Conservation (phyloP, 495 filamentous ascomycete genomes). For the Daldinia grandis region DNA sequence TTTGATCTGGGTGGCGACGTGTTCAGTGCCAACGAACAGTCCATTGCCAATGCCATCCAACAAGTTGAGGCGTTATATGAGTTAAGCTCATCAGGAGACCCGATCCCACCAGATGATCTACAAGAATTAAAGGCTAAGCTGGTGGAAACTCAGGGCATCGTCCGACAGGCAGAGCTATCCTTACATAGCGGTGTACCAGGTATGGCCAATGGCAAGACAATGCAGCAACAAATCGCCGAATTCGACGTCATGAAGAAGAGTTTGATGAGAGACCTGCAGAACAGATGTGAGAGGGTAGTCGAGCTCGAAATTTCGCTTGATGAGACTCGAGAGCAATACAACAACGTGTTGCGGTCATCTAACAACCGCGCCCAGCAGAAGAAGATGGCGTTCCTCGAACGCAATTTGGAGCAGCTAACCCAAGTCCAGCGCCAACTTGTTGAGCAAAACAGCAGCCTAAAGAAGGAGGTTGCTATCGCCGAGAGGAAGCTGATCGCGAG, state of each 20-base stretch:
- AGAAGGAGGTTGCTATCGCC: constrained; percentile 99
- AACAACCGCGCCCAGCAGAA: constrained; percentile 99
- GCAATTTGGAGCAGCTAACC: constrained; percentile 96
- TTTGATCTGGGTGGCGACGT: constrained; percentile 91
- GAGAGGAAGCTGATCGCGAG: constrained; percentile 95
- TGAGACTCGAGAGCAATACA: constrained; percentile 97
- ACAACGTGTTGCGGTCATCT: constrained; percentile 92
- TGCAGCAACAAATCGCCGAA: constrained; percentile 96
- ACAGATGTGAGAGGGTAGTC: constrained; percentile 96
- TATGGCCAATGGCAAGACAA: constrained; percentile 83
- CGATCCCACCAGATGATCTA: constrained; percentile 82
- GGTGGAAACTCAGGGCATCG: constrained; percentile 87
- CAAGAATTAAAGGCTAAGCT: constrained; percentile 77
- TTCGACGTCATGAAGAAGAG: constrained; percentile 99
- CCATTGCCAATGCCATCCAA: constrained; percentile 80
- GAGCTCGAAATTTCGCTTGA: constrained; percentile 97
- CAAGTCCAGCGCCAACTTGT: constrained; percentile 97
- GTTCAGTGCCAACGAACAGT: constrained; percentile 89
- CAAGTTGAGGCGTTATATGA: constrained; percentile 81
- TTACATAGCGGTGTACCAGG: constrained; percentile 61
- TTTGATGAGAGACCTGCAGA: constrained; percentile 97
- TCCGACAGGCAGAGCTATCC: constrained; percentile 90
- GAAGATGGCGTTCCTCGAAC: constrained; percentile 99
- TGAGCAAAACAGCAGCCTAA: constrained; percentile 93
- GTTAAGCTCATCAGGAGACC: constrained; percentile 76